Evolutionary conservation across 371 early-diverging fungal genomes (phyloP), one percentile per base, ranked within the genome.

Genomic region (Entomophthora muscae): DNA sequence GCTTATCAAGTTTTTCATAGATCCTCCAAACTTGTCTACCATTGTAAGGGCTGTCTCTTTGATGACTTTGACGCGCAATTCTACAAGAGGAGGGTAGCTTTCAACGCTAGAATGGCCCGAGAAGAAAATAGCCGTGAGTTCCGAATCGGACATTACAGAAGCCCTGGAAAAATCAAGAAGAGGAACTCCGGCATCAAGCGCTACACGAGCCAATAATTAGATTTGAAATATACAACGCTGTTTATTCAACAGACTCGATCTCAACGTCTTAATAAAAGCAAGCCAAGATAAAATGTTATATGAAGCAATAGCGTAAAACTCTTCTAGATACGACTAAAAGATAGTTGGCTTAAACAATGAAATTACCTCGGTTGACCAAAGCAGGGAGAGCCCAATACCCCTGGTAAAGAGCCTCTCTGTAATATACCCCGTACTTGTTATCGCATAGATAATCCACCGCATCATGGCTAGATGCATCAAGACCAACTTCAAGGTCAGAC

Each of bases 381-480:
- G 92, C 92, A 58, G 86, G 86, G 52, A 93, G 71, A 0, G 89
- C 77, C 91, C 91, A 90, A 71, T 93, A 93, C 1, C 93, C 92
- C 13, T 80, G 82, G 67, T 91, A 88, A n/a, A 67, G 32, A 10
- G 57, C 61, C 10, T 78, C 85, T 3, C 82, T 66, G 56, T 78
- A 80, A 0, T 67, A 61, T n/a, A 91, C 81, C 1, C 82, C 75
- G 71, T 83, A 89, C 23, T 80, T 70, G 5, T 78, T 76, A 7
- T 74, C 78, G 32, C 52, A 27, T 24, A 30, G 23, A n/a, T n/a
- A n/a, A n/a, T n/a, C n/a, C n/a, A n/a, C n/a, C 1, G 7, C 31
- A 22, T 30, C 61, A 30, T 51, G 29, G 51, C 10, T 10, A 42
- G 21, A 52, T 33, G 10, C 29, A 61, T 79, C 76, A 1, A 74